A percentile compares a stretch with the other conserved stretches of the same genome.
These are phyloP conservation scores for Entamoeba nuttalli DNA, from an alignment of 208 protist genomes.

Conservation along the genomic window DNA sequence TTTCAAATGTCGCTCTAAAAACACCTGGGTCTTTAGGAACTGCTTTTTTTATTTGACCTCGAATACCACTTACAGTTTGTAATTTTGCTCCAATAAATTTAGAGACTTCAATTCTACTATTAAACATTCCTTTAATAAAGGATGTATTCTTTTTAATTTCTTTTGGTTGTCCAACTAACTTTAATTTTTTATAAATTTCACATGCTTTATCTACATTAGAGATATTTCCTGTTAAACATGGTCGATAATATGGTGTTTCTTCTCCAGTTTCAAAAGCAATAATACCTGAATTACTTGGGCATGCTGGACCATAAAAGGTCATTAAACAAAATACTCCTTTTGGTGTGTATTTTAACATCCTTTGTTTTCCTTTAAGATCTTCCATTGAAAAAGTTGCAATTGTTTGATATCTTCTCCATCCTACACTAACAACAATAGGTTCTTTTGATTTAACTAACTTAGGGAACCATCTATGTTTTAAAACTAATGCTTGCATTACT, in stretches of 20 bases:
- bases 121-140: constrained; percentile 81
- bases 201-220: constrained; percentile 75
- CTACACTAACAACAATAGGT: constrained; percentile 88
- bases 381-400: constrained; percentile 66
- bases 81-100: constrained; percentile 93
- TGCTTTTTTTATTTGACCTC: constrained; percentile 91
- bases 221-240: constrained; percentile 62
- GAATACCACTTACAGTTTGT: constrained; percentile 86
- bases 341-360: constrained; percentile 97
- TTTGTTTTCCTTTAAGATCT: constrained; percentile 2
- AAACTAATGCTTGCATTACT: constrained; percentile 67
- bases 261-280: neutral
- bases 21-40: constrained; percentile 54
- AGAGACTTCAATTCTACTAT: constrained; percentile 47
- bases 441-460: constrained; percentile 93
- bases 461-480: constrained; percentile 88
- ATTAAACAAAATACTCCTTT: constrained; percentile 93
- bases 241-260: constrained; percentile 68
- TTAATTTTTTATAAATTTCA: constrained; percentile 95
- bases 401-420: constrained; percentile 93
- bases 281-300: constrained; percentile 57
- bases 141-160: constrained; percentile 92
- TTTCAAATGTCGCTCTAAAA: constrained; percentile 95
- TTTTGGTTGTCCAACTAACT: constrained; percentile 79
- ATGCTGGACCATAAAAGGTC: constrained; percentile 83